A percentile compares a stretch with the other conserved stretches of the same genome.
phyloP scores from a whole-genome alignment of 2,329 filamentous ascomycete genomes.

The Coniochaeta sp. region DNA sequence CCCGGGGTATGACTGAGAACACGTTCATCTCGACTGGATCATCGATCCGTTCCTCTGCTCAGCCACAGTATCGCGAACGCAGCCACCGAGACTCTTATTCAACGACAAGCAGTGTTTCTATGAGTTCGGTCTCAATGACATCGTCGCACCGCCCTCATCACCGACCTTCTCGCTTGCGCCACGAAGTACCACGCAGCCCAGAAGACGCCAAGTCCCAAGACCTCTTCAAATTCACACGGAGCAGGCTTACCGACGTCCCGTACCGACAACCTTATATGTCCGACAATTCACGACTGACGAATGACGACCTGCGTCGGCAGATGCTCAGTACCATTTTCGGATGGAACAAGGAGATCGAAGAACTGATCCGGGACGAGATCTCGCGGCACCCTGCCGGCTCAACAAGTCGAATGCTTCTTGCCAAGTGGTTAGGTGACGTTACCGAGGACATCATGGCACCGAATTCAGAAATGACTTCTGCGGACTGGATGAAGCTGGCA shows the following conservation, averaged over 20 bases:
- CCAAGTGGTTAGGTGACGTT: conserved; percentile 88
- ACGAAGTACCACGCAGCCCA: conserved; percentile 74
- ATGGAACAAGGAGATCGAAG: conserved; percentile 79
- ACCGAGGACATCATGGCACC: conserved; percentile 74
- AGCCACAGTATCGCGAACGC: conserved; percentile 11
- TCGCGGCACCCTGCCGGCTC: conserved; percentile 65
- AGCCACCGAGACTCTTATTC: conserved; percentile 48
- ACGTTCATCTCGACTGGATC: conserved; percentile 64
- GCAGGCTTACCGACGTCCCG: conserved; percentile 72
- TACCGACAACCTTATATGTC: conserved; percentile 61
- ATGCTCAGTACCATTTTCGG: conserved; percentile 95
- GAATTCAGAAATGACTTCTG: conserved; percentile 77
- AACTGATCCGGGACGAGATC: conserved; percentile 79
- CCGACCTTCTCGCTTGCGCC: conserved; percentile 63
- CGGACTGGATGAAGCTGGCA: conserved; percentile 95
- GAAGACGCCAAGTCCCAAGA: conserved; percentile 66
- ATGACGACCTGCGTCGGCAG: conserved; percentile 75
- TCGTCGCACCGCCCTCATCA: conserved; percentile 37
- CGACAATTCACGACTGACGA: conserved; percentile 55
- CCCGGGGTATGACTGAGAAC: conserved; percentile 50
- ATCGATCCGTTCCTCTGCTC: conserved; percentile 36
- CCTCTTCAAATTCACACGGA: conserved; percentile 78
- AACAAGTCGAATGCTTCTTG: conserved; percentile 70
- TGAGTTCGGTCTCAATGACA: conserved; percentile 35
- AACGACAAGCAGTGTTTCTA: conserved; percentile 28